These are phyloP conservation scores for Pueraria montana DNA, from an alignment of 306 rosid species.

Conservation along the genomic window DNA sequence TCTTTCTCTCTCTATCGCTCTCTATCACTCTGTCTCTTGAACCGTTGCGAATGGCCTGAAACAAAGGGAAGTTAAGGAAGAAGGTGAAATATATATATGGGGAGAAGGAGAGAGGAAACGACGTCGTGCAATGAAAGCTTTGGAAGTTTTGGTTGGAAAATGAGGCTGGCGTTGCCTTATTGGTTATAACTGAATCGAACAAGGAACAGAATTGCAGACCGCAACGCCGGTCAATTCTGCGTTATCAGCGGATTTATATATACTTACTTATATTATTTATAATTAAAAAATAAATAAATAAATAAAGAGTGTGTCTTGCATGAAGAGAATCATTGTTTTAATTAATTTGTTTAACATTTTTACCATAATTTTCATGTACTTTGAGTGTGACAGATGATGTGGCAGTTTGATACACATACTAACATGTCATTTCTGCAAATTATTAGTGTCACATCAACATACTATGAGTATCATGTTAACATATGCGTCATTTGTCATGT, in stretches of 20 bases:
- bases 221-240: slow-evolving; percentile 47
- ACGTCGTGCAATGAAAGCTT: slow-evolving; percentile 2
- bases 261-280: no score
- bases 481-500: no score
- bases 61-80: neutral
- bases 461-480: no score
- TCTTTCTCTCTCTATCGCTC: slow-evolving; percentile 30
- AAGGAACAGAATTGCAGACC: slow-evolving; percentile 8
- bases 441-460: no score
- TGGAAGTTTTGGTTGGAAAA: neutral
- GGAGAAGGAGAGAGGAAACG: slow-evolving; percentile 22
- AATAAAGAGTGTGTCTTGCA: no score
- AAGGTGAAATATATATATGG: neutral
- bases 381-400: no score
- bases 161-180: slow-evolving; percentile 28
- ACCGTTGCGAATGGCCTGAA: slow-evolving; percentile 24
- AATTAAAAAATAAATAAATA: no score
- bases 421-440: no score
- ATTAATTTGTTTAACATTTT: no score
- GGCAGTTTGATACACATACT: no score
- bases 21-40: slow-evolving; percentile 10
- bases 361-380: no score
- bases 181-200: neutral
- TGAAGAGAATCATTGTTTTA: no score
- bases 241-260: slow-evolving; percentile 34